Evolutionary conservation across 805 yeast species (phyloP).

Genomic region (Metschnikowia picachoensis): DNA sequence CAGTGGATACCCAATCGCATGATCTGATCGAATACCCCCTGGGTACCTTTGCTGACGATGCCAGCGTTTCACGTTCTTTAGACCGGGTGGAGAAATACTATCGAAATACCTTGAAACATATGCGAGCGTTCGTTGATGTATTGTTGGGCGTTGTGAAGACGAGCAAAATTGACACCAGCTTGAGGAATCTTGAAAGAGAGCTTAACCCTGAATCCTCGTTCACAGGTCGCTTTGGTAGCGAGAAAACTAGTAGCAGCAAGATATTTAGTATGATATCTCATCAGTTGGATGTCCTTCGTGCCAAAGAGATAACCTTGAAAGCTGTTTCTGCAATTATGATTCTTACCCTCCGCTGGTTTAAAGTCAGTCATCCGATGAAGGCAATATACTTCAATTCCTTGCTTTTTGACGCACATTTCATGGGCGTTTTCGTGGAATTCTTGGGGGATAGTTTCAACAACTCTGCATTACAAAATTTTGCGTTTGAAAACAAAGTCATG

Average conservation of each 20-base stretch:
- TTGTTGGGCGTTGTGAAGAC: slow-evolving; percentile 60
- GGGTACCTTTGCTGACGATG: neutral
- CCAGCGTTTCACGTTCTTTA: slow-evolving; percentile 39
- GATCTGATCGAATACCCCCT: neutral
- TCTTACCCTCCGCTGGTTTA: slow-evolving; percentile 71
- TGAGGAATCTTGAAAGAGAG: slow-evolving; percentile 35
- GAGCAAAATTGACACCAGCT: slow-evolving; percentile 36
- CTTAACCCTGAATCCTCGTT: slow-evolving; percentile 31
- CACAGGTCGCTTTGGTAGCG: slow-evolving; percentile 16
- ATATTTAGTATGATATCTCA: slow-evolving; percentile 26
- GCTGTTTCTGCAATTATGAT: slow-evolving; percentile 52
- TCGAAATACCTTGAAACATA: slow-evolving; percentile 43
- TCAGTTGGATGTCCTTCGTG: slow-evolving; percentile 51
- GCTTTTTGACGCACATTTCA: slow-evolving; percentile 68
- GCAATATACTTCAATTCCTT: slow-evolving; percentile 69
- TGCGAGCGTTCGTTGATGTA: slow-evolving; percentile 63
- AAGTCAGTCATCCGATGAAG: slow-evolving; percentile 71
- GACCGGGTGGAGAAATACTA: slow-evolving; percentile 62
- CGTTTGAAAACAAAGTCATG: slow-evolving; percentile 13
- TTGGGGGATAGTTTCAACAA: slow-evolving; percentile 35
- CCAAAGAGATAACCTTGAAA: slow-evolving; percentile 62
- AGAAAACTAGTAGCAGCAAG: slow-evolving; percentile 2
- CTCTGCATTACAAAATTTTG: slow-evolving; percentile 26
- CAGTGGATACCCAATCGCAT: slow-evolving; percentile 13
- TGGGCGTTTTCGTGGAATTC: slow-evolving; percentile 30